Evolutionary conservation across 768 basidiomycete species (phyloP).

Genomic region (Glaciozyma martinii): DNA sequence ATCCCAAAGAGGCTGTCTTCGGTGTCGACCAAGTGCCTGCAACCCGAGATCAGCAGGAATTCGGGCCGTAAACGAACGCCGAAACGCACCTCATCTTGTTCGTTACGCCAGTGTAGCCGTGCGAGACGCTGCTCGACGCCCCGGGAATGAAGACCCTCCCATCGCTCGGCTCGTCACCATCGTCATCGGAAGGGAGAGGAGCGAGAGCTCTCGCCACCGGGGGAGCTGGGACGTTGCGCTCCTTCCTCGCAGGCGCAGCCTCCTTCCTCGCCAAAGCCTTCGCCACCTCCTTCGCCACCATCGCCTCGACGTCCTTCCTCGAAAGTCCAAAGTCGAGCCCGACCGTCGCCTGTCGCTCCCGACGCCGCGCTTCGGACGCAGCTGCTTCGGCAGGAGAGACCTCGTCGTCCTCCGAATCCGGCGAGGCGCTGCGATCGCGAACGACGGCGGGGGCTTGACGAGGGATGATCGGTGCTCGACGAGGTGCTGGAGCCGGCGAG

Average conservation of each 20-base stretch:
- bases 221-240: constrained; percentile 7
- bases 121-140: constrained; percentile 1
- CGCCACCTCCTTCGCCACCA: neutral
- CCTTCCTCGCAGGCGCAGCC: neutral
- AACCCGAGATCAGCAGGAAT: too few relatives aligned
- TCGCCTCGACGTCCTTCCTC: neutral
- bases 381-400: neutral
- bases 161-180: neutral
- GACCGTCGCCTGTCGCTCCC: neutral
- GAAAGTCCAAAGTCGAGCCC: neutral
- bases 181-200: neutral
- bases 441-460: neutral
- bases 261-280: constrained; percentile 1
- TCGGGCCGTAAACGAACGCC: too few relatives aligned
- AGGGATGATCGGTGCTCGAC: neutral
- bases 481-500: neutral
- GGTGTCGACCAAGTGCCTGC: constrained; percentile 12
- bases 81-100: constrained; percentile 21
- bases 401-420: neutral
- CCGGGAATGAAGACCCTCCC: neutral
- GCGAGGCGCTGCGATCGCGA: neutral
- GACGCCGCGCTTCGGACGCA: neutral
- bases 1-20: constrained; percentile 12
- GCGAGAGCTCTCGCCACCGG: neutral
- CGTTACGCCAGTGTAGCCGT: constrained; percentile 18